Base-by-base conservation (phyloP, 2,329 filamentous ascomycete genomes). In the Pseudogymnoascus sp. region DNA sequence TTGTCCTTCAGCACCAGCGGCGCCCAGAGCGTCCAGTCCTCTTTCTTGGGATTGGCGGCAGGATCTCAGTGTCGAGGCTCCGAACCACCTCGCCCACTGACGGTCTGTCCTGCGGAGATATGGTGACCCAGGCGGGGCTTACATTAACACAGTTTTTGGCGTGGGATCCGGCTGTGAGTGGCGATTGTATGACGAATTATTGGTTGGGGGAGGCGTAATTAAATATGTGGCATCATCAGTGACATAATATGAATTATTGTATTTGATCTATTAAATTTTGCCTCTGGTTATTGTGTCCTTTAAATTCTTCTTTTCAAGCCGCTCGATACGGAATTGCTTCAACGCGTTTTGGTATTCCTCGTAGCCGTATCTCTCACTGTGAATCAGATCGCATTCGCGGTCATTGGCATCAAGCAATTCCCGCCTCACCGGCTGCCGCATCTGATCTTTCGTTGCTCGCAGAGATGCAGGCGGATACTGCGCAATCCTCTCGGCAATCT, bases 361-460 rank as follows among this genome's bases (percentile, higher is more conserved):
- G 31, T 33, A 66, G 6, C 65, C 63, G 35, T 63, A 61, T 61
- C 65, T 65, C 56, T 66, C 65, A 11, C 33, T 59, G 14, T 61
- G 61, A 37, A 65, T 50, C 21, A 65, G 8, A 47, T 26, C 26
- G 24, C 65, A 66, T 38, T 66, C 65, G 4, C 63, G 47, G 42
- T 67, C 65, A 40, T 65, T 67, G 14, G 65, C 64, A 61, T 67
- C 65, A 16, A 69, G 64, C 62, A 70, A 47, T 0, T 67, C 63
- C 40, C 69, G 37, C 24, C 62, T 59, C 16, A 67, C 61, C 2
- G 63, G 64, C n/a, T 62, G 61, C 60, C 61, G 67, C 68, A 70
- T 69, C 50, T 68, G 61, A 29, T 60, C 61, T 24, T 70, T 69
- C 4, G 66, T 69, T 5, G 64, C 62, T 29, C 61, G 14, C 4